Percentiles rank a stretch among this genome's conserved stretches.
Conservation (phyloP, 768 basidiomycete species). For the Podaxis pistillaris region DNA sequence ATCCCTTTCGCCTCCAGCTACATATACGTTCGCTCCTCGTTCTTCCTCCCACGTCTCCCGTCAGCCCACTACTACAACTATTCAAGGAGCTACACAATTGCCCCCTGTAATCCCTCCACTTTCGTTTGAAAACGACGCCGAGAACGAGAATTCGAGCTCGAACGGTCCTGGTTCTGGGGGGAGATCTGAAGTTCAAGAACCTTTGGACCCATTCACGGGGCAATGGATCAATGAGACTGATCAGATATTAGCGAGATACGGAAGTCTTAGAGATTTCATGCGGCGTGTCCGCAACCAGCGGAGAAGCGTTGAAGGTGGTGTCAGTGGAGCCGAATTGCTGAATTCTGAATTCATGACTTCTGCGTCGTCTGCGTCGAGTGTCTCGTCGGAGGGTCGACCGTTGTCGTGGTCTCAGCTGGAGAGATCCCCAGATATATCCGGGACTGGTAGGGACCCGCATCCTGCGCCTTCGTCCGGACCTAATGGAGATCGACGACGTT, state of each 20-base stretch:
- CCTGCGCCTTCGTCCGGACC: neutral
- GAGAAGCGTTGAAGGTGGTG: neutral
- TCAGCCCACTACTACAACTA: neutral
- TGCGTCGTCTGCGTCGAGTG: neutral
- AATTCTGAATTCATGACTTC: neutral
- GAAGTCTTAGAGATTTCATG: neutral
- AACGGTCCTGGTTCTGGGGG: neutral
- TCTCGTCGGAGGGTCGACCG: neutral
- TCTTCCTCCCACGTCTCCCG: neutral
- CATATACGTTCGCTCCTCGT: neutral
- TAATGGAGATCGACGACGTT: neutral
- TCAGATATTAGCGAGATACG: neutral
- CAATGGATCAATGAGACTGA: neutral
- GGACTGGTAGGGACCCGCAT: neutral
- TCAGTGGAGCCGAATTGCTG: neutral
- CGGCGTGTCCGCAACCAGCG: neutral
- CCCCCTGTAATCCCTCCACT: slow-evolving; percentile 38
- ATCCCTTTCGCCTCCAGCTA: neutral
- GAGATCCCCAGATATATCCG: slow-evolving; percentile 4
- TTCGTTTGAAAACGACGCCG: slow-evolving; percentile 33
- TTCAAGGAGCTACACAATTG: slow-evolving; percentile 14
- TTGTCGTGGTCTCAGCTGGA: slow-evolving; percentile 9
- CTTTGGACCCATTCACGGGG: neutral
- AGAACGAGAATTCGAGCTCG: slow-evolving; percentile 18
- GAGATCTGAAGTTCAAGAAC: slow-evolving; percentile 9